Evolutionary conservation across 495 filamentous ascomycete genomes (phyloP), one percentile per base, ranked within the genome.

Genomic region (Hypoxylon subgilvum): DNA sequence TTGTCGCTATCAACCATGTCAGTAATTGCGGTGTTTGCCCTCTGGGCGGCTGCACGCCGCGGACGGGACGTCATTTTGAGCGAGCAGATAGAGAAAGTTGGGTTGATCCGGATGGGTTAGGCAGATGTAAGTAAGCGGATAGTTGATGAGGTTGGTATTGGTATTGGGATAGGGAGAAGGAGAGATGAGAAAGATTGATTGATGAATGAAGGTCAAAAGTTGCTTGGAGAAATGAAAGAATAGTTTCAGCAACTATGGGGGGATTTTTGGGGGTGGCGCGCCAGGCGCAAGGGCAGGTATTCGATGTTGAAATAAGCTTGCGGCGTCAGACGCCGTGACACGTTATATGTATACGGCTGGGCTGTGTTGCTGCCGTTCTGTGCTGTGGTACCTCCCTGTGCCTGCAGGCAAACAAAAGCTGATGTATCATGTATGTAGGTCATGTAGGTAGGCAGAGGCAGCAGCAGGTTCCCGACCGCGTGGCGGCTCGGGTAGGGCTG

Each of bases 1-100:
- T 70, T 66, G 63, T 82, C 79, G 71, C 74, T 77, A 52, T 77
- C 75, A 61, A 75, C 75, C 63, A 79, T 69, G 72, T 79, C 75
- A 77, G 77, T 78, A 40, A 79, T 79, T 56, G 73, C 73, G n/a
- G 58, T 69, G 22, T 67, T 76, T 50, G 77, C 77, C 66, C 74
- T 73, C 67, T 78, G 76, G 61, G 76, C 76, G 17, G 76, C 74
- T 41, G 73, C 76, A 64, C 76, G 78, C 54, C 73, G 73, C 28
- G 72, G 76, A 40, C 69, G 75, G 18, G 74, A 72, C 34, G 69
- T 68, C 72, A 77, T 79, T 48, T 52, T 66, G 42, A 69, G 44
- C n/a, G 39, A 19, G 28, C 25, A 10, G 16, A 19, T 32, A 19
- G 19, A 35, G 25, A 35, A 32, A 28, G n/a, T 10, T 1, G n/a